phyloP scores from a whole-genome alignment of 352 stramenopile genomes.

The Halophytophthora polymorphica region DNA sequence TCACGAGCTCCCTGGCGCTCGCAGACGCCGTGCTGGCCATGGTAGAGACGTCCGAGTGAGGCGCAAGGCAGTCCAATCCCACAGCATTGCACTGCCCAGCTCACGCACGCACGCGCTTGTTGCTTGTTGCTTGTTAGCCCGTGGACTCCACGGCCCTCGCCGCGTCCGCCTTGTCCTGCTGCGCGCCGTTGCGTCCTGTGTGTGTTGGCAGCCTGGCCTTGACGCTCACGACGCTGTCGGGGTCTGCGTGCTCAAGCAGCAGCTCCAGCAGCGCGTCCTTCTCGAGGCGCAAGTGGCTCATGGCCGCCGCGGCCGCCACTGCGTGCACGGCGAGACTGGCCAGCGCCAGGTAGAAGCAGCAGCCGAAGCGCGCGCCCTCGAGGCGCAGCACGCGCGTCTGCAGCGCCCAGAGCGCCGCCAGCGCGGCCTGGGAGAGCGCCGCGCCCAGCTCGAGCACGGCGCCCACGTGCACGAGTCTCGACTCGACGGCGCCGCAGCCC shows the following conservation, averaged over 20 bases:
- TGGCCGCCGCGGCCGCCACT: slow-evolving; percentile 25
- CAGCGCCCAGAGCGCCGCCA: slow-evolving; percentile 40
- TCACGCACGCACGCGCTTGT: no score
- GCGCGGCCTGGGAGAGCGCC: slow-evolving; percentile 21
- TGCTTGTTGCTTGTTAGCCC: not conserved
- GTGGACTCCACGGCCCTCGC: not conserved
- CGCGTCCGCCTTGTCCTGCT: not conserved
- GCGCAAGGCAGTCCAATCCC: not conserved
- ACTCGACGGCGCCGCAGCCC: slow-evolving; percentile 43
- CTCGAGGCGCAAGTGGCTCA: slow-evolving; percentile 40
- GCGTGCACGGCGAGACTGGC: slow-evolving; percentile 27
- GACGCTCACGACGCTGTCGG: slow-evolving; percentile 25
- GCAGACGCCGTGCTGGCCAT: slow-evolving; percentile 69
- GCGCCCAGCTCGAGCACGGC: slow-evolving; percentile 20
- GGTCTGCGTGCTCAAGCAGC: slow-evolving; percentile 25
- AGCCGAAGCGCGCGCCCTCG: slow-evolving; percentile 30
- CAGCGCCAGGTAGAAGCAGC: slow-evolving; percentile 49
- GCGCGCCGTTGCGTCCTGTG: not conserved
- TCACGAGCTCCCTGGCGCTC: slow-evolving; percentile 87
- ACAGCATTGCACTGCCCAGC: slow-evolving; percentile 2
- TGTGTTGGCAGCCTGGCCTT: slow-evolving; percentile 17
- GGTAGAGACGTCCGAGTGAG: slow-evolving; percentile 25
- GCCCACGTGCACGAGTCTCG: slow-evolving; percentile 29
- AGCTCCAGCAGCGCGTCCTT: slow-evolving; percentile 31
- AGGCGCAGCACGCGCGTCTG: slow-evolving; percentile 34